phyloP scores from a whole-genome alignment of 768 basidiomycete species.

The Strobilomyces echinocephalus region DNA sequence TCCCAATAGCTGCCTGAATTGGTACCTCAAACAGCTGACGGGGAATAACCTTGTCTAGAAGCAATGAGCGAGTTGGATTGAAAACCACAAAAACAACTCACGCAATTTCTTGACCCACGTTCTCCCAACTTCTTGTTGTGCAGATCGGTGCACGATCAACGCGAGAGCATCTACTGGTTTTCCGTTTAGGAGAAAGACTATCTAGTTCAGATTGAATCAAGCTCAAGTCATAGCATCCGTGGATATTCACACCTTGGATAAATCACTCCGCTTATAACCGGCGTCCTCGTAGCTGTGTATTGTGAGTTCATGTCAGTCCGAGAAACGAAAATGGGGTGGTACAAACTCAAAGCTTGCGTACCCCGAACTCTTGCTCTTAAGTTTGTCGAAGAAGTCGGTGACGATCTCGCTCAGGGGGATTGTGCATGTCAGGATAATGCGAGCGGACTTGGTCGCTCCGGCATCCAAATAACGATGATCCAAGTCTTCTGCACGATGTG shows the following conservation, averaged over 20 bases:
- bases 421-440: constrained; percentile 75
- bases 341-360: constrained; percentile 89
- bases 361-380: constrained; percentile 89
- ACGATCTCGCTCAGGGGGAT: constrained; percentile 93
- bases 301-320: background rate
- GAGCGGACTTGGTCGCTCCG: constrained; percentile 37
- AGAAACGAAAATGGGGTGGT: background rate
- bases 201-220: constrained; percentile 40
- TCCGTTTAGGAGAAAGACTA: constrained; percentile 85
- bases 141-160: constrained; percentile 81
- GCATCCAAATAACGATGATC: constrained; percentile 81
- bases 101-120: constrained; percentile 91
- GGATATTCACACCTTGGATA: constrained; percentile 64
- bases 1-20: constrained; percentile 89
- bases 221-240: background rate
- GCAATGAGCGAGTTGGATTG: background rate
- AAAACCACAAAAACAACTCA: constrained; percentile 36
- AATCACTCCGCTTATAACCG: constrained; percentile 76
- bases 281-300: constrained; percentile 83
- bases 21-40: constrained; percentile 91
- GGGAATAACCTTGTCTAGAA: constrained; percentile 83
- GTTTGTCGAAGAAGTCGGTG: constrained; percentile 89
- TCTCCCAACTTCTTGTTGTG: constrained; percentile 67
- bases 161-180: constrained; percentile 92
- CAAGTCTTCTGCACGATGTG: constrained; percentile 77